Percentiles rank a stretch among this genome's conserved stretches.
Evolutionary conservation across 2,329 filamentous ascomycete species (phyloP).

Genomic region (Alternaria postmessia): DNA sequence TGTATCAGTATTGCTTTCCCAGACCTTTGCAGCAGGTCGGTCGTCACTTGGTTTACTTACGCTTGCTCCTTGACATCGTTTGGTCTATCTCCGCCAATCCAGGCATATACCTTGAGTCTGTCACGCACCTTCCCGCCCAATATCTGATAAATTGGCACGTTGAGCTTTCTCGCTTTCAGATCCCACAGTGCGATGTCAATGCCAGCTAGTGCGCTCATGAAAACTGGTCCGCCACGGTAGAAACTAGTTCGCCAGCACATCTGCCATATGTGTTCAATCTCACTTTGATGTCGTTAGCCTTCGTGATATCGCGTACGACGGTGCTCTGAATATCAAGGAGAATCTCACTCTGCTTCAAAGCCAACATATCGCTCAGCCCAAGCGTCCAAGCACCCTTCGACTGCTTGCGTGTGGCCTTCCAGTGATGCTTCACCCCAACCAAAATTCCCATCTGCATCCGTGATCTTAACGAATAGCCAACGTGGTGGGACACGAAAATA

Average conservation of each 20-base stretch:
- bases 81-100: conserved; percentile 80
- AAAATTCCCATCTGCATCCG: conserved; percentile 68
- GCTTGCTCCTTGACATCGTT: conserved; percentile 70
- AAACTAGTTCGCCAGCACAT: conserved; percentile 73
- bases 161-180: conserved; percentile 70
- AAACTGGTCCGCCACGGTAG: conserved; percentile 79
- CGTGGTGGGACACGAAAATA: conserved; percentile 78
- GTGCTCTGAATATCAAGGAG: accelerated
- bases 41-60: conserved; percentile 51
- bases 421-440: conserved; percentile 80
- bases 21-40: neutral
- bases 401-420: conserved; percentile 76
- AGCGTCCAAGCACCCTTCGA: conserved; percentile 76
- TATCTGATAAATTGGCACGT: conserved; percentile 75
- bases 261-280: conserved; percentile 85
- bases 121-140: conserved; percentile 77
- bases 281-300: conserved; percentile 53
- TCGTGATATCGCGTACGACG: neutral
- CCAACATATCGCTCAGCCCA: conserved; percentile 69
- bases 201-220: conserved; percentile 80
- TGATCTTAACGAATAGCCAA: conserved; percentile 81
- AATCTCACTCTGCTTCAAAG: conserved; percentile 71
- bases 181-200: conserved; percentile 85
- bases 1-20: neutral
- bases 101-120: conserved; percentile 76